Evolutionary conservation across 495 filamentous ascomycete genomes (phyloP).

Genomic region (Chaetomidium leptoderma): DNA sequence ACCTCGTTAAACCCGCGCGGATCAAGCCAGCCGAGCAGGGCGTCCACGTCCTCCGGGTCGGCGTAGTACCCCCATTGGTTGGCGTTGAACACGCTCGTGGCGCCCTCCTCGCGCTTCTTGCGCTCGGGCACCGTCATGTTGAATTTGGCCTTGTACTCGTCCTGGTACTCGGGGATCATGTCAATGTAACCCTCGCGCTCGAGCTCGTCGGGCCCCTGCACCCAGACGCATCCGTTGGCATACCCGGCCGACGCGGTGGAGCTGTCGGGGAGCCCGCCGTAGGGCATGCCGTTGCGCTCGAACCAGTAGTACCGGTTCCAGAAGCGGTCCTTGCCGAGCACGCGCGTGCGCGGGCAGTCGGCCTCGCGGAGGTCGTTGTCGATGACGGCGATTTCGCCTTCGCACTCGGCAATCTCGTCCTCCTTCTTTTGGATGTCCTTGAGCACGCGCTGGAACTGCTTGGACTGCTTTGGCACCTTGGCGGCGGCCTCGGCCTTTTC

Average conservation of each 20-base stretch:
- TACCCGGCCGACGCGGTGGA: slow-evolving; percentile 84
- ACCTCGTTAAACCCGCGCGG: slow-evolving; percentile 74
- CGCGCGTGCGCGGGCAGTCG: slow-evolving; percentile 82
- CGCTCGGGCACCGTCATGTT: slow-evolving; percentile 78
- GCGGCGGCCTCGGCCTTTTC: slow-evolving; percentile 75
- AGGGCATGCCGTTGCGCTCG: slow-evolving; percentile 97
- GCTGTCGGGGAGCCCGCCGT: slow-evolving; percentile 77
- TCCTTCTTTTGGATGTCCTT: slow-evolving; percentile 85
- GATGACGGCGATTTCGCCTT: slow-evolving; percentile 74
- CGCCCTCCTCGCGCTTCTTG: slow-evolving; percentile 80
- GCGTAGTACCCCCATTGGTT: slow-evolving; percentile 89
- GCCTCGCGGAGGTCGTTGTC: slow-evolving; percentile 92
- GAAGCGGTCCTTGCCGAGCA: slow-evolving; percentile 89
- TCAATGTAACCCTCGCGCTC: slow-evolving; percentile 81
- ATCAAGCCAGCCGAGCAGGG: slow-evolving; percentile 84
- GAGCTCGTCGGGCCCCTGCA: slow-evolving; percentile 89
- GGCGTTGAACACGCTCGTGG: slow-evolving; percentile 70
- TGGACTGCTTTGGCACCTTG: slow-evolving; percentile 78
- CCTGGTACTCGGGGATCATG: slow-evolving; percentile 58
- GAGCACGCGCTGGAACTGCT: slow-evolving; percentile 77
- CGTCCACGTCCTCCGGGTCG: slow-evolving; percentile 68
- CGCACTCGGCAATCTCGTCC: slow-evolving; percentile 68
- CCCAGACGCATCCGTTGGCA: slow-evolving; percentile 92
- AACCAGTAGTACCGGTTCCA: slow-evolving; percentile 99
- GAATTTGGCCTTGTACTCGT: slow-evolving; percentile 60